Evolutionary conservation across 352 stramenopile genomes (phyloP).

Genomic region (Phytophthora pseudosyringae): DNA sequence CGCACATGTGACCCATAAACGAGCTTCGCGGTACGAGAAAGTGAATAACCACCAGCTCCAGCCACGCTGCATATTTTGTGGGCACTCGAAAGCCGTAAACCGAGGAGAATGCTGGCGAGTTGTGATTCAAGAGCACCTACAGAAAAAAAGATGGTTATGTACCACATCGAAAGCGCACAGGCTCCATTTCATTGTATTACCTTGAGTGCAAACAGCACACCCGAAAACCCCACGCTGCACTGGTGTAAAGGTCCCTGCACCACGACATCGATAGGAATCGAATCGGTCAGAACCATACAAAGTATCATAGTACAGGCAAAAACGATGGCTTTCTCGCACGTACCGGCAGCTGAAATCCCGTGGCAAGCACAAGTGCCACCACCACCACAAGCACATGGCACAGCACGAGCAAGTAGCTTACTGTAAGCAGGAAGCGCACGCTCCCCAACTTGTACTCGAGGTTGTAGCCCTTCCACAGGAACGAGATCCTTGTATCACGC

Average conservation of each 20-base stretch:
- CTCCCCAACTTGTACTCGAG: conserved; percentile 72
- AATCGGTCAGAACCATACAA: not conserved
- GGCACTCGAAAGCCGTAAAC: conserved; percentile 81
- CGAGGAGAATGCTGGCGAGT: conserved; percentile 63
- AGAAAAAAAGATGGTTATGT: conserved; percentile 10
- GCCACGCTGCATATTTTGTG: conserved; percentile 89
- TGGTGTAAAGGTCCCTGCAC: conserved; percentile 52
- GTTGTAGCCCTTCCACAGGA: conserved; percentile 89
- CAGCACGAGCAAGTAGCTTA: conserved; percentile 66
- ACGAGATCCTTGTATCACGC: conserved; percentile 79
- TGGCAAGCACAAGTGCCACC: conserved; percentile 40
- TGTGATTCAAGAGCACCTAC: conserved; percentile 84
- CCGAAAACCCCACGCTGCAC: conserved; percentile 83
- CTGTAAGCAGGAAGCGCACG: conserved; percentile 52
- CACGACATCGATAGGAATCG: not conserved
- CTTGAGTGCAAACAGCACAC: conserved; percentile 85
- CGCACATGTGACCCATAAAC: conserved; percentile 89
- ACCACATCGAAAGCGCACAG: not conserved
- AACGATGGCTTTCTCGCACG: not conserved
- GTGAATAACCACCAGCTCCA: conserved; percentile 90
- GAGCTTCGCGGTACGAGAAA: conserved; percentile 81
- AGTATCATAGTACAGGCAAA: no score
- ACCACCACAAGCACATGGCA: conserved; percentile 66
- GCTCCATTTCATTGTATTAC: conserved; percentile 30
- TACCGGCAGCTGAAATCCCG: conserved; percentile 36